These are phyloP conservation scores for Suillus discolor DNA, from an alignment of 768 basidiomycete genomes.

Conservation along the genomic window DNA sequence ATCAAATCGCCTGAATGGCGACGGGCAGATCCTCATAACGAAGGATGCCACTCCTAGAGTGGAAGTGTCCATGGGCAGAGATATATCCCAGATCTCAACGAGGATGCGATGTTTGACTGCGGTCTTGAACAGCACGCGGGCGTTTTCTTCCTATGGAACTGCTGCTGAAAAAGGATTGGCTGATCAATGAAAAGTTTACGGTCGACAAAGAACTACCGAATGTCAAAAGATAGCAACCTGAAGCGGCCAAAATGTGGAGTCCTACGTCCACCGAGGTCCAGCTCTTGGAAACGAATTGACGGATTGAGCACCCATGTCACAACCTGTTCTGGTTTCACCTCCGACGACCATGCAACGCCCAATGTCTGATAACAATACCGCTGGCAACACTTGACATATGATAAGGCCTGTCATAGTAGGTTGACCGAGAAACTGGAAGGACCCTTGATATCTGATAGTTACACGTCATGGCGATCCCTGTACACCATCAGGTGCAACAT, in stretches of 20 bases:
- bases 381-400: background rate
- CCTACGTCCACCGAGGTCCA: background rate
- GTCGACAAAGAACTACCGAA: background rate
- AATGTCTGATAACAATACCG: background rate
- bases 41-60: conserved; percentile 51
- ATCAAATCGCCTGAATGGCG: conserved; percentile 3
- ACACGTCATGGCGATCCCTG: background rate
- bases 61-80: conserved; percentile 69
- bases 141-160: conserved; percentile 69
- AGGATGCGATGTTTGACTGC: conserved; percentile 54
- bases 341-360: background rate
- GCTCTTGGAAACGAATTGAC: background rate
- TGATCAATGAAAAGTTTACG: conserved; percentile 20
- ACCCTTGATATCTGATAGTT: background rate
- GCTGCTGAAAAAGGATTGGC: conserved; percentile 67
- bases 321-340: background rate
- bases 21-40: conserved; percentile 32
- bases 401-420: background rate
- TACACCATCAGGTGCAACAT: background rate
- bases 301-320: background rate
- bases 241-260: background rate
- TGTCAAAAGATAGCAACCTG: background rate
- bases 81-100: conserved; percentile 67
- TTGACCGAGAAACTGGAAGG: background rate
- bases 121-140: conserved; percentile 50